Percentiles rank a stretch among this genome's conserved stretches.
Conservation (phyloP, 768 basidiomycete genomes). For the Lactarius quietus region DNA sequence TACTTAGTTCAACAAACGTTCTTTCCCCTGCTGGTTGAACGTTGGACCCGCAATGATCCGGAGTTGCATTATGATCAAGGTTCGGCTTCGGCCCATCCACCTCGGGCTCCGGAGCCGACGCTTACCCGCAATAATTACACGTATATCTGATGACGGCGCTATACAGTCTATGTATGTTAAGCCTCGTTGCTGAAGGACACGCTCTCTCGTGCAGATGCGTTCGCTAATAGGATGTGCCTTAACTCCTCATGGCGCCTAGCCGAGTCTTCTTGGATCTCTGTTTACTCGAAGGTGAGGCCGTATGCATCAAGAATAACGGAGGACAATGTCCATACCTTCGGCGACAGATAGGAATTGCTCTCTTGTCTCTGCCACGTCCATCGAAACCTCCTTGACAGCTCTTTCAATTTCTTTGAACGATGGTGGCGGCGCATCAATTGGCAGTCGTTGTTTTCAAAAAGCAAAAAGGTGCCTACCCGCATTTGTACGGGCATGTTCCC, state of each 20-base stretch:
- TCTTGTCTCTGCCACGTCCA: constrained; percentile 10
- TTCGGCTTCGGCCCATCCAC: too few species aligned
- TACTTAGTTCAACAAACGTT: background rate
- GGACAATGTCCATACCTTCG: constrained; percentile 4
- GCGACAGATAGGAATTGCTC: constrained; percentile 8
- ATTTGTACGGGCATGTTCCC: constrained; percentile 6
- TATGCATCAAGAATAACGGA: background rate
- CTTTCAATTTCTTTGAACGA: constrained; percentile 1
- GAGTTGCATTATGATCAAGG: background rate
- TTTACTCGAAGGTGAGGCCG: background rate
- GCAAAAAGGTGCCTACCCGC: constrained; percentile 10
- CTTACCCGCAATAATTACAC: background rate
- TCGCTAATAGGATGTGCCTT: constrained; percentile 21
- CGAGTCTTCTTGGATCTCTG: constrained; percentile 23
- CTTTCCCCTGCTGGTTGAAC: background rate
- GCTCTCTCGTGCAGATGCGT: constrained; percentile 27
- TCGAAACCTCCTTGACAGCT: constrained; percentile 8
- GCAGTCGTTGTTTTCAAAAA: background rate
- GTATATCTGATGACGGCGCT: background rate
- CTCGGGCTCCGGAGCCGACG: background rate
- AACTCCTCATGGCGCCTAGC: constrained; percentile 24
- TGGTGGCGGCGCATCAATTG: background rate
- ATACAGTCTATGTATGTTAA: background rate
- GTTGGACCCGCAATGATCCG: background rate
- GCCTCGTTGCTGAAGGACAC: constrained; percentile 11